phyloP scores from a whole-genome alignment of 176 grass and related monocot species.

The maize (Zea mays) region Zm-B73-REFERENCE-NAM-5.0 NC_050100.1:67937501-67938000 shows the following conservation, averaged over 20 bases:
- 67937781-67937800: constrained; percentile 11
- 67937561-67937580: constrained; percentile 79
- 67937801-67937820: background rate
- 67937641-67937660: constrained; percentile 70
- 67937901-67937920: background rate
- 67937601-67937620: constrained; percentile 70
- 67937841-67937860: constrained; percentile 75
- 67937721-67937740: constrained; percentile 60
- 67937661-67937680: constrained; percentile 74
- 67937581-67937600: constrained; percentile 65
- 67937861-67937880: constrained; percentile 49
- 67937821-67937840: constrained; percentile 52
- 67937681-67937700: constrained; percentile 67
- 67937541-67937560: constrained; percentile 86
- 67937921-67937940: background rate
- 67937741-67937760: constrained; percentile 53
- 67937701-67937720: constrained; percentile 64
- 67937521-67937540: constrained; percentile 41
- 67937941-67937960: too few relatives aligned
- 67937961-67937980: background rate
- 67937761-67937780: constrained; percentile 29
- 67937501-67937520: constrained; percentile 78
- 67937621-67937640: constrained; percentile 81
- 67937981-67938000: background rate
- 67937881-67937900: background rate